phyloP scores from a whole-genome alignment of 208 protist genomes.

The Sergeia podlipaevii region DNA sequence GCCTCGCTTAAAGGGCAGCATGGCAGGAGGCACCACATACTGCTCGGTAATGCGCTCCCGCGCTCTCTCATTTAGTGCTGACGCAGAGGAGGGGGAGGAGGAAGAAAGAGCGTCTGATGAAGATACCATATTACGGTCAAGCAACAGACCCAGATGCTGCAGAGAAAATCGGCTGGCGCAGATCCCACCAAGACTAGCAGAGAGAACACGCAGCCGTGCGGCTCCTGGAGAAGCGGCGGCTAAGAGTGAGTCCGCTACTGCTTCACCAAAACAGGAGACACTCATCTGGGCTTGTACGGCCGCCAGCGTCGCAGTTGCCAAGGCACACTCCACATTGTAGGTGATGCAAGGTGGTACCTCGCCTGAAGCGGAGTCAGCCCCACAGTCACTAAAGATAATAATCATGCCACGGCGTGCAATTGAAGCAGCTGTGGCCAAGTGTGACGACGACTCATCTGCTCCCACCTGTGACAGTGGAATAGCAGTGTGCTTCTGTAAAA shows the following conservation, averaged over 20 bases:
- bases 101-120: background rate
- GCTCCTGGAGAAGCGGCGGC: constrained; percentile 1
- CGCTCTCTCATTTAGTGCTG: constrained; percentile 1
- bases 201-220: constrained; percentile 28
- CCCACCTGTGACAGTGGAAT: constrained; percentile 5
- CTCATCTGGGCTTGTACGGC: constrained; percentile 25
- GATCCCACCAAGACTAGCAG: constrained; percentile 35
- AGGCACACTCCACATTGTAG: constrained; percentile 60
- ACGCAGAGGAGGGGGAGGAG: too few relatives aligned
- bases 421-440: background rate
- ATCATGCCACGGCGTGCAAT: constrained; percentile 12
- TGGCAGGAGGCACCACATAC: constrained; percentile 47
- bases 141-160: constrained; percentile 24
- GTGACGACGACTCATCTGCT: too few relatives aligned
- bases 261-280: constrained; percentile 52
- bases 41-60: constrained; percentile 56
- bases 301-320: constrained; percentile 42
- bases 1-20: constrained; percentile 25
- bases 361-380: background rate
- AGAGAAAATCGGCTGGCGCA: constrained; percentile 21
- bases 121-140: constrained; percentile 17
- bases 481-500: constrained; percentile 36
- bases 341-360: constrained; percentile 4
- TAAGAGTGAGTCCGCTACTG: constrained; percentile 7
- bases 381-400: constrained; percentile 62